Evolutionary conservation across 2,329 filamentous ascomycete species (phyloP), one percentile per base, ranked within the genome.

Genomic region (Talaromyces verruculosus): DNA sequence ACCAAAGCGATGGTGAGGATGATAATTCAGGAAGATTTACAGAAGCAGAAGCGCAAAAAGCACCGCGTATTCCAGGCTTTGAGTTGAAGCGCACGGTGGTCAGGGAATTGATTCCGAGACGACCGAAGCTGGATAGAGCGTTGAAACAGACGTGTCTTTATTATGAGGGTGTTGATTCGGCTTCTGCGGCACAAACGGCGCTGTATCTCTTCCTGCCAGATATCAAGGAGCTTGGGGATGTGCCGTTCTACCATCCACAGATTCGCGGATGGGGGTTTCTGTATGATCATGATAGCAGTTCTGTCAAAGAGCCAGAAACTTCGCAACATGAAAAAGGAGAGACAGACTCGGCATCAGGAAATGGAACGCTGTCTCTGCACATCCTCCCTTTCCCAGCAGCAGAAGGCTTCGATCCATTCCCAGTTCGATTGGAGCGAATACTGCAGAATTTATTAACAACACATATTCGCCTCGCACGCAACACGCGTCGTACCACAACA

Each of bases 211-310:
- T 96, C 75, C 83, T 91, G 5, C 92, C 94, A 7, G 93, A 97
- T 77, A 83, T 87, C 8, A 76, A 83, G 37, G 80, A 80, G 1
- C 80, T 84, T 11, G 82, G 85, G 15, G 85, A 89, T 2, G 84
- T 95, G 68, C 94, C 94, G 0, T 97, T 91, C 78, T 98, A 97
- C 77, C 93, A 97, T 74, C 94, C 94, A 25, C 83, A 85, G 62
- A 89, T 96, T 25, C 84, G 84, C 61, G 87, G 87, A 13, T 83
- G 97, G 28, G 92, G 89, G 5, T 93, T 95, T 70, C 80, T 93
- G 7, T 91, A 96, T 76, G 85, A 86, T 41, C 76, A 41, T 39
- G 63, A 67, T 68, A 8, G 15, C 57, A 43, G 11, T 4, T 61
- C 65, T 43, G 3, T 15, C 4, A 74, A 75, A 39, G 47, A 65